Evolutionary conservation across 768 basidiomycete species (phyloP).

Genomic region (Tulasnella sp.): DNA sequence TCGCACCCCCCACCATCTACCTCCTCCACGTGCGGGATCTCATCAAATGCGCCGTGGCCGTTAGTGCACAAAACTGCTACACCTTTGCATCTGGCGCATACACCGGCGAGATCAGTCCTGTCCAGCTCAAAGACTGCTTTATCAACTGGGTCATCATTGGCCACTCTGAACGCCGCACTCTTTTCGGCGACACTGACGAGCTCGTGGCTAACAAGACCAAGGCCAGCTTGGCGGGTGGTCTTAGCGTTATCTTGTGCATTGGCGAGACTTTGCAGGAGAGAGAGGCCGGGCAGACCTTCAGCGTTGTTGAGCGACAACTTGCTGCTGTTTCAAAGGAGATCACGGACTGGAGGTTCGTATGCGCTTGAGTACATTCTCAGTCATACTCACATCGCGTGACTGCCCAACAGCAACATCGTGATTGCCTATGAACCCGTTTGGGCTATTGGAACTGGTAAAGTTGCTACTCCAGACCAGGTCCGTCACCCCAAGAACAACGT

Average conservation of each 20-base stretch:
- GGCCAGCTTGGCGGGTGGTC: slow-evolving; percentile 58
- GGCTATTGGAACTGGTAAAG: slow-evolving; percentile 98
- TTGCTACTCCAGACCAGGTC: slow-evolving; percentile 58
- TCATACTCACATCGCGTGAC: neutral
- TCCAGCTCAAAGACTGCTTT: slow-evolving; percentile 73
- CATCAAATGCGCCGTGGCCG: slow-evolving; percentile 38
- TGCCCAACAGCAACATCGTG: slow-evolving; percentile 57
- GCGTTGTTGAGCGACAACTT: slow-evolving; percentile 74
- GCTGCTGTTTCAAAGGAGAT: slow-evolving; percentile 55
- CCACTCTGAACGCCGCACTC: slow-evolving; percentile 89
- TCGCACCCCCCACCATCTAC: slow-evolving; percentile 85
- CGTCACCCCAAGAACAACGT: neutral
- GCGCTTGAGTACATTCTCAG: neutral
- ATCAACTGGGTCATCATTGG: slow-evolving; percentile 91
- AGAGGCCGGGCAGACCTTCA: slow-evolving; percentile 60
- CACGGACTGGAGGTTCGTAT: slow-evolving; percentile 67
- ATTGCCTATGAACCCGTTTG: slow-evolving; percentile 96
- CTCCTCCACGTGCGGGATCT: slow-evolving; percentile 56
- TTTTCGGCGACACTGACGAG: slow-evolving; percentile 81
- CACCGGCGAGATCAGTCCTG: slow-evolving; percentile 89
- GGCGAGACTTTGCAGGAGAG: slow-evolving; percentile 88
- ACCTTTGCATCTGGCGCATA: slow-evolving; percentile 75
- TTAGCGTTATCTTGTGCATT: slow-evolving; percentile 89
- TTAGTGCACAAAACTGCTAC: slow-evolving; percentile 89
- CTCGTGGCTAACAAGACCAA: slow-evolving; percentile 77